Percentiles rank a stretch among this genome's conserved stretches.
Conservation (phyloP, 2,329 filamentous ascomycete species). For the Paramyrothecium sp. region DNA sequence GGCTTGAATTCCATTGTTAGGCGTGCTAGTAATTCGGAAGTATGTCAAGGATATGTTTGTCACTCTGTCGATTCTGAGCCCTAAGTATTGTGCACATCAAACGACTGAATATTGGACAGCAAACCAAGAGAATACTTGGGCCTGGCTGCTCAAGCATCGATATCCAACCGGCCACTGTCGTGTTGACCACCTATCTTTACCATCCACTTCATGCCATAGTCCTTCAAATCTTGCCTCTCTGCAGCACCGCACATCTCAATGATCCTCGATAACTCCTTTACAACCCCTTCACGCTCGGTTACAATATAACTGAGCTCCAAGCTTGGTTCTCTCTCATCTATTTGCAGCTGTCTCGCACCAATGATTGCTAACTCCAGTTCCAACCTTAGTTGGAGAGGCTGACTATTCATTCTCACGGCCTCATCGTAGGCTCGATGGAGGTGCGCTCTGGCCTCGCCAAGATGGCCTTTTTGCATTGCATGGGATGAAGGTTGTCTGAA, state of each 20-base stretch:
- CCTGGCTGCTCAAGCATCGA: no score
- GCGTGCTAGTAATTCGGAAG: no score
- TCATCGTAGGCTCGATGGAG: neutral
- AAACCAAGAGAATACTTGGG: no score
- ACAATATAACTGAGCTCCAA: neutral
- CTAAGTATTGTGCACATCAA: no score
- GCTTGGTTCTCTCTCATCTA: neutral
- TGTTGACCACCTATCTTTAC: neutral
- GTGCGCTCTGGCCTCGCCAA: neutral
- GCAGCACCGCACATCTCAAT: neutral
- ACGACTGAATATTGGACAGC: no score
- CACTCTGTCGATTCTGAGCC: no score
- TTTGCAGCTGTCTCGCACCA: neutral
- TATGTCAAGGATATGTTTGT: no score
- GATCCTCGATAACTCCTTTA: neutral
- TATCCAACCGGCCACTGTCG: neutral
- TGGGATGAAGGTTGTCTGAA: neutral
- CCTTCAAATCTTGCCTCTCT: neutral
- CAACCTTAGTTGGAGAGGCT: neutral
- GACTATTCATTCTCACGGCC: neutral
- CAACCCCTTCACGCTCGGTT: neutral
- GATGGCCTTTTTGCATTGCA: neutral
- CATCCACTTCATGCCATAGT: neutral
- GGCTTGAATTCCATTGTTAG: no score
- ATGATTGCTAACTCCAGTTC: neutral